phyloP scores from a whole-genome alignment of 2,329 filamentous ascomycete genomes.

The Parasarocladium wereldwijsianum region DNA sequence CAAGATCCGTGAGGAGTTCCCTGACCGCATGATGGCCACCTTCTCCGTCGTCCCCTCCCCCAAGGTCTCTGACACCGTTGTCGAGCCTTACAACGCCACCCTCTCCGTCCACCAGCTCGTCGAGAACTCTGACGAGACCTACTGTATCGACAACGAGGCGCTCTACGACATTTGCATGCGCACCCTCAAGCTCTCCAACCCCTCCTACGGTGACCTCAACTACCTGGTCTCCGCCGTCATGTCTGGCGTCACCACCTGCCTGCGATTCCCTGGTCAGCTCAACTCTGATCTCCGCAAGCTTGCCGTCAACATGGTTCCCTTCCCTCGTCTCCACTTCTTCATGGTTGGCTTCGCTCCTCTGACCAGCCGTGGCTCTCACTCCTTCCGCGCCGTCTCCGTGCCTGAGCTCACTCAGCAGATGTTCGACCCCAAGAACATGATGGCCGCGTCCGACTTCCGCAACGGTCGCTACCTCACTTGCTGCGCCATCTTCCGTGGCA shows the following conservation, averaged over 20 bases:
- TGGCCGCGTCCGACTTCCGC: slow-evolving; percentile 99
- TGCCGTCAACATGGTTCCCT: slow-evolving; percentile 99
- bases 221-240: slow-evolving; percentile 99
- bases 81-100: slow-evolving; percentile 99
- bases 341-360: slow-evolving; percentile 99
- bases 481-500: slow-evolving; percentile 99
- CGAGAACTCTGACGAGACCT: slow-evolving; percentile 99
- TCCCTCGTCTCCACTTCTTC: slow-evolving; percentile 99
- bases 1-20: slow-evolving; percentile 99
- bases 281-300: slow-evolving; percentile 99
- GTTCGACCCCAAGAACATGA: slow-evolving; percentile 99
- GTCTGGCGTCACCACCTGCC: slow-evolving; percentile 96
- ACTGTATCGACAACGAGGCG: slow-evolving; percentile 99
- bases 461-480: slow-evolving; percentile 99
- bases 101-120: slow-evolving; percentile 98
- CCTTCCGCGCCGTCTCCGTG: slow-evolving; percentile 94
- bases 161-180: slow-evolving; percentile 99
- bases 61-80: slow-evolving; percentile 98
- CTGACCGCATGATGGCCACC: slow-evolving; percentile 99
- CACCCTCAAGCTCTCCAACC: slow-evolving; percentile 96
- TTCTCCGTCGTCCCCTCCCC: slow-evolving; percentile 98
- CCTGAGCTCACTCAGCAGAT: slow-evolving; percentile 99
- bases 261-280: slow-evolving; percentile 98
- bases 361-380: slow-evolving; percentile 71
- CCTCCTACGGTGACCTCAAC: slow-evolving; percentile 98